A percentile compares a stretch with the other conserved stretches of the same genome.
Conservation (phyloP, 495 filamentous ascomycete species). For the Annulohypoxylon stygium region DNA sequence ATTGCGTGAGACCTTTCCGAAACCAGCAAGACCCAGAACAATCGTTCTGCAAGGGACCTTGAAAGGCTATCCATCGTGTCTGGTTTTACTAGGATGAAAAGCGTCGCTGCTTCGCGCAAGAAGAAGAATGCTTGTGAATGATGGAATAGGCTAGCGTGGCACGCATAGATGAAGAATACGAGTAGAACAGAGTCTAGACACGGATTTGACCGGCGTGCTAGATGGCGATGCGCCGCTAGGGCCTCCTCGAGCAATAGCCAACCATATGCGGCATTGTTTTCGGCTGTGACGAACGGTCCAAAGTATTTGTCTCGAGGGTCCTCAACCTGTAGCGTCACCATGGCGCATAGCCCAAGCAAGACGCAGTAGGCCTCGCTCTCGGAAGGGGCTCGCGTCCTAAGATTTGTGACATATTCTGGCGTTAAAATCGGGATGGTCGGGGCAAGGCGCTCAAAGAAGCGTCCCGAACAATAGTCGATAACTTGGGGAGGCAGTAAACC, state of each 20-base stretch:
- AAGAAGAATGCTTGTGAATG: constrained; percentile 73
- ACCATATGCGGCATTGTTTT: constrained; percentile 48
- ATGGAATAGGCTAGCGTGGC: constrained; percentile 74
- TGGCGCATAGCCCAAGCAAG: constrained; percentile 52
- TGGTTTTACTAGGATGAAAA: constrained; percentile 58
- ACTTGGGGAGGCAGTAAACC: constrained; percentile 38
- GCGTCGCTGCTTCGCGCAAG: constrained; percentile 71
- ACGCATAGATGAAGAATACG: constrained; percentile 79
- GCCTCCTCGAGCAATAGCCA: constrained; percentile 50
- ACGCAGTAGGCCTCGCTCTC: constrained; percentile 53
- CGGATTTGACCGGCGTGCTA: constrained; percentile 51
- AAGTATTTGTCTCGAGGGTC: constrained; percentile 35
- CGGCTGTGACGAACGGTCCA: constrained; percentile 32
- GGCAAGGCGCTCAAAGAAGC: constrained; percentile 58
- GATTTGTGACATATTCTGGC: constrained; percentile 46
- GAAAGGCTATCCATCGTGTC: constrained; percentile 58
- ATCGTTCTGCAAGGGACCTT: constrained; percentile 51
- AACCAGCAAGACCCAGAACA: constrained; percentile 74
- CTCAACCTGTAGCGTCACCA: constrained; percentile 55
- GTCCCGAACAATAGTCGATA: constrained; percentile 52
- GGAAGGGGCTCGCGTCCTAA: constrained; percentile 41
- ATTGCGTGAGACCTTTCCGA: constrained; percentile 79
- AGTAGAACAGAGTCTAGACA: constrained; percentile 72
- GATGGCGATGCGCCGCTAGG: constrained; percentile 39
- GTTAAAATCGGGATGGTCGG: constrained; percentile 59